Percentiles rank a stretch among this genome's conserved stretches.
Evolutionary conservation across 495 filamentous ascomycete species (phyloP).

Genomic region (Ramalina peruviana): DNA sequence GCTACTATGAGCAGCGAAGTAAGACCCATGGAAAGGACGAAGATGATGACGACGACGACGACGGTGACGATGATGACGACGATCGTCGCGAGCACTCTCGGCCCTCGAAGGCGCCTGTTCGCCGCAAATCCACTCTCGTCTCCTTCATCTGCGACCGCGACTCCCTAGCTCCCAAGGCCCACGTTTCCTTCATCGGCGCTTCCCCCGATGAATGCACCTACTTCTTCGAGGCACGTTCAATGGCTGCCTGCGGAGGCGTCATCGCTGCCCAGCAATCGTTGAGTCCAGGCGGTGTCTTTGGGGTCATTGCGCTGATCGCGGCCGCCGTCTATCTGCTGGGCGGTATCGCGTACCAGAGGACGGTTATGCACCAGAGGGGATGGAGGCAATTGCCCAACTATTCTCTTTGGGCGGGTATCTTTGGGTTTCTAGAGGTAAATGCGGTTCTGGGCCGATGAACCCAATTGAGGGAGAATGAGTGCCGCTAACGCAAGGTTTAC

Average conservation of each 20-base stretch:
- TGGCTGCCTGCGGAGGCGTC: slow-evolving; percentile 66
- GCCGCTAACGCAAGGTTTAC: neutral
- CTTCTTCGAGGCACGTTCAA: slow-evolving; percentile 87
- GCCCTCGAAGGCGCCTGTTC: slow-evolving; percentile 30
- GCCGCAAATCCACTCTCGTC: slow-evolving; percentile 76
- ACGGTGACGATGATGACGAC: slow-evolving; percentile 26
- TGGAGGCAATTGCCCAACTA: slow-evolving; percentile 96
- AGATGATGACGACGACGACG: slow-evolving; percentile 22
- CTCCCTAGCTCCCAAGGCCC: slow-evolving; percentile 41
- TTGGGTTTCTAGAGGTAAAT: slow-evolving; percentile 64
- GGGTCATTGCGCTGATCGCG: slow-evolving; percentile 70
- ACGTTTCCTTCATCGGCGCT: slow-evolving; percentile 67
- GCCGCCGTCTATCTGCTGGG: slow-evolving; percentile 80
- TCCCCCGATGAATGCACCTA: slow-evolving; percentile 85
- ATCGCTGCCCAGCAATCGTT: slow-evolving; percentile 48
- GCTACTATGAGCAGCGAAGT: slow-evolving; percentile 12
- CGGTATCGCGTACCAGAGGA: slow-evolving; percentile 89
- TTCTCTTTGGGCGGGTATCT: slow-evolving; percentile 77
- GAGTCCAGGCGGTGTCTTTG: slow-evolving; percentile 80
- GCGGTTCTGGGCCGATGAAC: slow-evolving; percentile 14
- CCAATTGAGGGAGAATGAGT: slow-evolving; percentile 8
- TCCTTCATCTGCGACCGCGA: slow-evolving; percentile 88
- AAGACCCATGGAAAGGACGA: slow-evolving; percentile 27
- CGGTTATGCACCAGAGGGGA: slow-evolving; percentile 84
- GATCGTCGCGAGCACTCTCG: slow-evolving; percentile 25